Evolutionary conservation across 2,329 filamentous ascomycete species (phyloP), one percentile per base, ranked within the genome.

Genomic region (Myriangium duriaei): DNA sequence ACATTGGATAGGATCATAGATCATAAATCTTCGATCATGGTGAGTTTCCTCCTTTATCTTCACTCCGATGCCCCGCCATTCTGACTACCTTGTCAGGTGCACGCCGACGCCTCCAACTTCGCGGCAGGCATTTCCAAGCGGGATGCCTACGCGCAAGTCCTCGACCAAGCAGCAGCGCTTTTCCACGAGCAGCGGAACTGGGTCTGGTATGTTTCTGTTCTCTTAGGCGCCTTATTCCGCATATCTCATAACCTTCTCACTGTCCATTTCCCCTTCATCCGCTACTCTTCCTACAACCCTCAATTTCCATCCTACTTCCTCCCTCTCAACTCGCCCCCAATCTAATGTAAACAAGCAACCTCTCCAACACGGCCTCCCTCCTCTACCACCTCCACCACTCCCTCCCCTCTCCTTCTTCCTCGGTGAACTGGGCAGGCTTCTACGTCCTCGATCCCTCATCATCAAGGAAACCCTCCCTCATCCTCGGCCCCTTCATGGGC

Each of bases 371-470:
- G 3, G 76, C 83, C 5, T 77, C 81, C 3, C 68, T 88, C 17
- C 66, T 88, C 45, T 88, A 81, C 79, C 80, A 91, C 52, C 80
- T 78, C 3, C 81, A 79, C 53, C 79, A 82, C 55, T 82, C 81
- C 6, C 65, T 88, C 11, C 71, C 75, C 1, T 57, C 64, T 0
- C 80, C 82, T 1, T 78, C 73, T 36, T 71, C 62, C 28, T 60
- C 72, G 11, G 79, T 84, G 14, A 88, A 91, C 59, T 91, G 83
- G 83, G 76, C 80, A 32, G 81, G 82, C 15, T 88, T 86, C 64
- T 86, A 86, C 62, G 74, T 78, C 11, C 59, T 78, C 30, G 74
- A 84, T 53, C 62, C 66, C 4, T 40, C 44, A 6, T 26, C 30
- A n/a, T 50, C 42, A 15, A 46, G 52, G 10, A 42, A 55, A 1